These are phyloP conservation scores for Teunomyces panamensis DNA, from an alignment of 805 yeast species.

Conservation along the genomic window DNA sequence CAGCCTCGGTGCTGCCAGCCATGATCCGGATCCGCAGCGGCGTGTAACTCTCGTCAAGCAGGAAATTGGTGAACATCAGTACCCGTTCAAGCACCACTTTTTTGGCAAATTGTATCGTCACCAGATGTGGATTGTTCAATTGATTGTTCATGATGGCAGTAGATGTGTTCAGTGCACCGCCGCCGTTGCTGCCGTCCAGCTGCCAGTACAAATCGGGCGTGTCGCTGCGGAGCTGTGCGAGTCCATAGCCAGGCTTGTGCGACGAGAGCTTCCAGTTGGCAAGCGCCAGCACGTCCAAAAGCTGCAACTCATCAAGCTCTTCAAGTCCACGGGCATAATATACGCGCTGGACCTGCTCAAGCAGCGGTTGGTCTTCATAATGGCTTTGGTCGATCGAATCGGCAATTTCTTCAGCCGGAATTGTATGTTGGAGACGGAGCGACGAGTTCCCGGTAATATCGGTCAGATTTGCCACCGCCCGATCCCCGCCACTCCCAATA, in stretches of 20 bases:
- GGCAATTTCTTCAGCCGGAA: conserved; percentile 27
- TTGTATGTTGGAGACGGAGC: conserved; percentile 26
- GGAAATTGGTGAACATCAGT: conserved; percentile 67
- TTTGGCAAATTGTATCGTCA: conserved; percentile 78
- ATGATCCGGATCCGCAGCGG: conserved; percentile 65
- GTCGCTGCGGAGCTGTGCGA: conserved; percentile 70
- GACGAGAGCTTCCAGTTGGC: conserved; percentile 88
- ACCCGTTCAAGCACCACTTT: conserved; percentile 66
- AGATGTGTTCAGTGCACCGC: conserved; percentile 18
- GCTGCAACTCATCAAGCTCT: conserved; percentile 54
- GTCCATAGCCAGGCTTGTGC: conserved; percentile 66
- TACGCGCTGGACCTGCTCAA: conserved; percentile 40
- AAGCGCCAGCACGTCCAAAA: conserved; percentile 72
- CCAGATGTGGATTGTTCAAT: conserved; percentile 70
- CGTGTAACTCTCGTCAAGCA: conserved; percentile 86
- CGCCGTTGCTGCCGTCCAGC: conserved; percentile 69
- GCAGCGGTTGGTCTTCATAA: conserved; percentile 29
- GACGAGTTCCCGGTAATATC: conserved; percentile 16
- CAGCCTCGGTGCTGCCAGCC: conserved; percentile 75
- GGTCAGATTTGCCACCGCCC: background rate
- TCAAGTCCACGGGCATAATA: conserved; percentile 47
- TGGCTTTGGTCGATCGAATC: conserved; percentile 21
- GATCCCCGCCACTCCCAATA: background rate
- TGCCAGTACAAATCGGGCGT: conserved; percentile 84
- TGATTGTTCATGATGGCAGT: conserved; percentile 29